Evolutionary conservation across 176 grass and related monocot species (phyloP).

Genomic region (Ensete glaucum): DNA sequence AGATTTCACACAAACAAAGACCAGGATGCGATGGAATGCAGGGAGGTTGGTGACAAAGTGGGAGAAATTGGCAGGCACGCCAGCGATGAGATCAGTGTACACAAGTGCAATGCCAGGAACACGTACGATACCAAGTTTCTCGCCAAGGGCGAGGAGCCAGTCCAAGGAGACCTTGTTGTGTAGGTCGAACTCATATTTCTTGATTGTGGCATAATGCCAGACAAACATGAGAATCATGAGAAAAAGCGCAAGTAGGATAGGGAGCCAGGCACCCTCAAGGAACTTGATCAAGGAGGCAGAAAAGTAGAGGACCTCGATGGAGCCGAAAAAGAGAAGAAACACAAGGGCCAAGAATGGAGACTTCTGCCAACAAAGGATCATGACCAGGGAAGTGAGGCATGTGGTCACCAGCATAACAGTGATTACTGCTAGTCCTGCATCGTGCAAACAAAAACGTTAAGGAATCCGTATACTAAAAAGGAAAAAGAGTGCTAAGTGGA

Average conservation of each 20-base stretch:
- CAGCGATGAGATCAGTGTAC: constrained; percentile 82
- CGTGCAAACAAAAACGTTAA: not conserved
- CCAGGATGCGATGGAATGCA: constrained; percentile 73
- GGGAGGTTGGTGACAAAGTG: constrained; percentile 95
- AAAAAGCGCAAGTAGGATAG: constrained; percentile 71
- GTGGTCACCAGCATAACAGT: constrained; percentile 98
- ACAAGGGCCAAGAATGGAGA: constrained; percentile 55
- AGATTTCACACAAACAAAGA: constrained; percentile 90
- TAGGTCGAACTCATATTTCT: constrained; percentile 90
- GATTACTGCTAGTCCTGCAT: constrained; percentile 83
- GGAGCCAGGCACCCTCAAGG: constrained; percentile 87
- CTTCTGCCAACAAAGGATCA: constrained; percentile 84
- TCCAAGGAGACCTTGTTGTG: constrained; percentile 94
- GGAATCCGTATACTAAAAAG: not conserved
- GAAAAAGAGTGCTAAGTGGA: not conserved
- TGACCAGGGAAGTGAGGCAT: constrained; percentile 76
- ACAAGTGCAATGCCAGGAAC: constrained; percentile 93
- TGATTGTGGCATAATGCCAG: constrained; percentile 93
- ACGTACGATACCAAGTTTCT: constrained; percentile 86
- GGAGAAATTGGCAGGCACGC: constrained; percentile 93
- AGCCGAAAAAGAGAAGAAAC: constrained; percentile 86
- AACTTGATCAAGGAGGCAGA: constrained; percentile 98
- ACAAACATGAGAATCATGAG: constrained; percentile 78
- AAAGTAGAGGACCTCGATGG: constrained; percentile 78
- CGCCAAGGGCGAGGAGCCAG: constrained; percentile 87